phyloP scores from a whole-genome alignment of 2,329 filamentous ascomycete genomes.

The Fusarium pseudoanthophilum region DNA sequence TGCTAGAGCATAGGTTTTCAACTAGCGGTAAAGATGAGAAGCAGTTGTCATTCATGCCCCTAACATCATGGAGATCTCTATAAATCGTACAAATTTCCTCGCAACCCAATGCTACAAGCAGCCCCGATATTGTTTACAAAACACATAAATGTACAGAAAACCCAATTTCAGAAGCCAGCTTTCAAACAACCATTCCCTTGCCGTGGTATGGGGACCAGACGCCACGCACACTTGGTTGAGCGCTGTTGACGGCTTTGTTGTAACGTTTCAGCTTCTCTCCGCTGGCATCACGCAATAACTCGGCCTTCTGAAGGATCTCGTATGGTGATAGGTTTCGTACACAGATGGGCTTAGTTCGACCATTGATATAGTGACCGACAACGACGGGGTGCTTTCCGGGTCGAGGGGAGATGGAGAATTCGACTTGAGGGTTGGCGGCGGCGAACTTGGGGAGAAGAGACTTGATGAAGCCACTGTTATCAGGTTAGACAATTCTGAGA shows the following conservation, averaged over 20 bases:
- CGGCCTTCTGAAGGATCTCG: constrained; percentile 83
- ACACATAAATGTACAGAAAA: constrained; percentile 42
- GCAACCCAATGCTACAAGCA: constrained; percentile 45
- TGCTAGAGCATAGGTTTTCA: neutral
- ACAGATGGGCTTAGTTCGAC: constrained; percentile 84
- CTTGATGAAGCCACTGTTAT: constrained; percentile 80
- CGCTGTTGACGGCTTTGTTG: constrained; percentile 72
- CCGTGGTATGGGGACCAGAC: constrained; percentile 78
- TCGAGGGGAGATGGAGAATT: constrained; percentile 90
- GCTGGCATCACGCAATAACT: constrained; percentile 77
- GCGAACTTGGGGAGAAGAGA: constrained; percentile 82
- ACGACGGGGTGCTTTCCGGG: constrained; percentile 92
- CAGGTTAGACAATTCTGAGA: constrained; percentile 40
- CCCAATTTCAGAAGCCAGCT: neutral
- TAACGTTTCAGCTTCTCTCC: constrained; percentile 76
- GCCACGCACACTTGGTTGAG: constrained; percentile 74
- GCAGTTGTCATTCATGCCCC: constrained; percentile 28
- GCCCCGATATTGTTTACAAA: constrained; percentile 43
- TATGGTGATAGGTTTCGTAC: constrained; percentile 85
- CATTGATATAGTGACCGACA: constrained; percentile 92
- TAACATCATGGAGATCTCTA: constrained; percentile 33
- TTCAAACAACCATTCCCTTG: constrained; percentile 64
- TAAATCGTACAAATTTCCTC: constrained; percentile 44
- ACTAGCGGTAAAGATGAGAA: neutral
- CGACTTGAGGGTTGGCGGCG: constrained; percentile 82